Evolutionary conservation across 2,329 filamentous ascomycete genomes (phyloP).

Genomic region (Scedosporium dehoogii): DNA sequence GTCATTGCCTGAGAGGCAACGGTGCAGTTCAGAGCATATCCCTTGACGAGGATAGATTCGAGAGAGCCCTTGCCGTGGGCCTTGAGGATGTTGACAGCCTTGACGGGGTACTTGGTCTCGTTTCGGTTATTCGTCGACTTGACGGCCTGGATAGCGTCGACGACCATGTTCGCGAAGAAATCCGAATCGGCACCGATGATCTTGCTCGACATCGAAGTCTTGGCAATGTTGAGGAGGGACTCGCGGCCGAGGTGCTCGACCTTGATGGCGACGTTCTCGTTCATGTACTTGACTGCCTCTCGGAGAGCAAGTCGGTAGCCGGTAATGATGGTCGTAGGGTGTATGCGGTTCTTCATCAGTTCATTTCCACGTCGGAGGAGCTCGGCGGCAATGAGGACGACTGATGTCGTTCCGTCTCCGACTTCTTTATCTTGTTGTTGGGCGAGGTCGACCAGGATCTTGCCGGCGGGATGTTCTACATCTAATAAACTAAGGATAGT

Average conservation of each 20-base stretch:
- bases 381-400: constrained; percentile 94
- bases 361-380: constrained; percentile 90
- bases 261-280: constrained; percentile 94
- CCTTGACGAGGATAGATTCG: constrained; percentile 87
- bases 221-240: constrained; percentile 87
- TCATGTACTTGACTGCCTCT: constrained; percentile 98
- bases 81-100: constrained; percentile 98
- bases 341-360: constrained; percentile 99
- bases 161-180: constrained; percentile 95
- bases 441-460: constrained; percentile 94
- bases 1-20: constrained; percentile 98
- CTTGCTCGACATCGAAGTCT: constrained; percentile 99
- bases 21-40: constrained; percentile 97
- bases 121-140: constrained; percentile 85
- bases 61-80: constrained; percentile 87
- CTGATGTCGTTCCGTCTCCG: constrained; percentile 94
- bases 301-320: constrained; percentile 91
- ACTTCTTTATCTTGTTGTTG: constrained; percentile 99
- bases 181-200: constrained; percentile 93
- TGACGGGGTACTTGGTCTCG: constrained; percentile 95
- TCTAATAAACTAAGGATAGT: constrained; percentile 93
- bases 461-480: constrained; percentile 94
- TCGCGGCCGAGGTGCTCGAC: constrained; percentile 87
- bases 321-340: constrained; percentile 98
- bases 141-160: constrained; percentile 91